phyloP scores from a whole-genome alignment of 2,329 filamentous ascomycete genomes.

The Paecilomyces fulvus region DNA sequence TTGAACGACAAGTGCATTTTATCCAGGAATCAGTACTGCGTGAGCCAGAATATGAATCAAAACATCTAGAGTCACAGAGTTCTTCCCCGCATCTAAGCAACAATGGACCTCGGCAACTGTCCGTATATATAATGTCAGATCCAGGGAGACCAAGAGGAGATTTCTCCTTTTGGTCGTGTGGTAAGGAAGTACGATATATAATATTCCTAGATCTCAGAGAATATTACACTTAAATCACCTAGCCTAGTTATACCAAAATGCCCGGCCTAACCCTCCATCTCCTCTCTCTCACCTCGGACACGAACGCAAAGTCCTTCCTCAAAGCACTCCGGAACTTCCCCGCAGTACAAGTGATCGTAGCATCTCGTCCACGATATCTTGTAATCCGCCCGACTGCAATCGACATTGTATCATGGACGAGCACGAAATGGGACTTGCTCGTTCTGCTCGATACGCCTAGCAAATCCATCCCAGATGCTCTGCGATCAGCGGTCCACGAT shows the following conservation, averaged over 20 bases:
- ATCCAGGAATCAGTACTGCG: no score
- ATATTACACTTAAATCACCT: not conserved
- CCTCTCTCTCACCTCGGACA: slow-evolving; percentile 17
- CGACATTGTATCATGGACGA: slow-evolving; percentile 19
- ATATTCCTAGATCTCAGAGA: no score
- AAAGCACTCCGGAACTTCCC: slow-evolving; percentile 15
- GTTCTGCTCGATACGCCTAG: slow-evolving; percentile 19
- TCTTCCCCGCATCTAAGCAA: not conserved
- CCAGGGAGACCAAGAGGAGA: no score
- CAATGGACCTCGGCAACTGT: not conserved
- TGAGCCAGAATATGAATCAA: no score
- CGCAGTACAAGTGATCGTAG: slow-evolving; percentile 20
- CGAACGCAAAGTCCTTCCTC: slow-evolving; percentile 18
- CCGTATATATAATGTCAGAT: not conserved
- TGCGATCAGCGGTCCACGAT: slow-evolving; percentile 11
- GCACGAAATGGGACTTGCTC: slow-evolving; percentile 27
- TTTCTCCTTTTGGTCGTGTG: no score
- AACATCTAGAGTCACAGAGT: not conserved
- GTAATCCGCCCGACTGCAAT: slow-evolving; percentile 27
- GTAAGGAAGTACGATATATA: no score
- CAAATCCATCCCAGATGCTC: slow-evolving; percentile 10
- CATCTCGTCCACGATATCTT: slow-evolving; percentile 27
- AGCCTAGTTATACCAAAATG: slow-evolving; percentile 16
- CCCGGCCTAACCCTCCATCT: slow-evolving; percentile 29
- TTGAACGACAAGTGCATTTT: no score